Conservation (phyloP, 2,329 filamentous ascomycete genomes). For the Parastagonospora nodorum region DNA sequence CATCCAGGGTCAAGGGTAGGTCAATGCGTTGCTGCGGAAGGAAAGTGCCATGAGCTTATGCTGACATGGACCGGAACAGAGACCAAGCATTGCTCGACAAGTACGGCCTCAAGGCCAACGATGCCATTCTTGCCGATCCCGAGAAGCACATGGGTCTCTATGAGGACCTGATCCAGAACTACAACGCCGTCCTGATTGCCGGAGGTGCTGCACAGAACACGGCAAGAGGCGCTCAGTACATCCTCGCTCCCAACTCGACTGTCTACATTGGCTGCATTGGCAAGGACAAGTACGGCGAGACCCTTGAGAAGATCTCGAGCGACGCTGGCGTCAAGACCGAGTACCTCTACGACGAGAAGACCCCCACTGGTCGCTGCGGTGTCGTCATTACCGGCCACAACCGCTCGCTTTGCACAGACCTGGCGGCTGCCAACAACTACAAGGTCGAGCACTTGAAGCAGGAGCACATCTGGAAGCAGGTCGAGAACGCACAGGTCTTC, state of each 20-base stretch:
- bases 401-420: conserved; percentile 91
- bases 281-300: conserved; percentile 92
- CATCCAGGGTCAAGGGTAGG: conserved; percentile 80
- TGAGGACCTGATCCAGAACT: conserved; percentile 91
- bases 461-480: conserved; percentile 88
- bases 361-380: conserved; percentile 90
- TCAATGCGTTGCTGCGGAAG: conserved; percentile 12
- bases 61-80: conserved; percentile 54
- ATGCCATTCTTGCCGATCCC: conserved; percentile 89
- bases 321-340: conserved; percentile 89
- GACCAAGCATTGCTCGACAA: conserved; percentile 85
- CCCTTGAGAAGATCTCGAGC: conserved; percentile 82
- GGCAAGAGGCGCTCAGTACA: conserved; percentile 92
- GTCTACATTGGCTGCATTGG: conserved; percentile 94
- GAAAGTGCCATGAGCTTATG: conserved; percentile 16
- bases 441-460: conserved; percentile 91
- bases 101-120: conserved; percentile 93
- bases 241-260: conserved; percentile 86
- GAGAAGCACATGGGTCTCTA: conserved; percentile 88
- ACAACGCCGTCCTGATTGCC: conserved; percentile 90
- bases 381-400: conserved; percentile 97
- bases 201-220: conserved; percentile 98
- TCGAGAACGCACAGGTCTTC: conserved; percentile 84
- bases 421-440: conserved; percentile 96
- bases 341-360: conserved; percentile 86